Evolutionary conservation across 176 grass and related monocot species (phyloP), one percentile per base, ranked within the genome.

Genomic region (Dactylis glomerata): DNA sequence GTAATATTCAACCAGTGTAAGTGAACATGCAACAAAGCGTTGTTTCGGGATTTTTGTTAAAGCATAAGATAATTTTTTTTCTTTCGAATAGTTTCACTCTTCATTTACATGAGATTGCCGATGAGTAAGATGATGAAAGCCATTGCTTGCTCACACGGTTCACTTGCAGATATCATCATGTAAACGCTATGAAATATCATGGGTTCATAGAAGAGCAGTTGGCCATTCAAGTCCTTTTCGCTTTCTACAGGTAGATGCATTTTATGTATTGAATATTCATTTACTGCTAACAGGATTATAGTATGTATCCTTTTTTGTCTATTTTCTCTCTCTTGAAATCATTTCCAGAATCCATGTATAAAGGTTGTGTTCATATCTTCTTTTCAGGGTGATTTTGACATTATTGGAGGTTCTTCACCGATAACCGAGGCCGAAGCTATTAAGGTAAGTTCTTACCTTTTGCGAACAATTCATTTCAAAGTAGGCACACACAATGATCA

Each of bases 341-440:
- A 81, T 76, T 92, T 78, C 26, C n/a, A 22, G 28, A 89, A 27
- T 62, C 44, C 10, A 62, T 49, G 62, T 77, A 20, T 38, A 81
- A 85, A 84, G 67, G 31, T 50, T 55, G 45, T 78, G 46, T 54
- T 83, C 14, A 46, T 64, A 50, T 80, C 34, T 14, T 80, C 40
- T 19, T 92, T 45, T 76, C 79, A 98, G 96, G 91, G 93, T 87
- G 96, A 98, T 92, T 98, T 98, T 81, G 93, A 95, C 89, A 93
- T 98, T 81, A 80, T 98, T 85, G 96, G 96, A 73, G 96, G 96
- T 83, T 81, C 89, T 80, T 84, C 87, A 80, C 73, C 92, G 27
- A 91, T 98, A 82, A 87, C 91, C 63, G 93, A 98, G 67, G 93
- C 93, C 19, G 96, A 98, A 89, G 86, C 84, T 66, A 79, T 95